phyloP scores from a whole-genome alignment of 495 filamentous ascomycete species.

The Lineolata rhizophorae region DNA sequence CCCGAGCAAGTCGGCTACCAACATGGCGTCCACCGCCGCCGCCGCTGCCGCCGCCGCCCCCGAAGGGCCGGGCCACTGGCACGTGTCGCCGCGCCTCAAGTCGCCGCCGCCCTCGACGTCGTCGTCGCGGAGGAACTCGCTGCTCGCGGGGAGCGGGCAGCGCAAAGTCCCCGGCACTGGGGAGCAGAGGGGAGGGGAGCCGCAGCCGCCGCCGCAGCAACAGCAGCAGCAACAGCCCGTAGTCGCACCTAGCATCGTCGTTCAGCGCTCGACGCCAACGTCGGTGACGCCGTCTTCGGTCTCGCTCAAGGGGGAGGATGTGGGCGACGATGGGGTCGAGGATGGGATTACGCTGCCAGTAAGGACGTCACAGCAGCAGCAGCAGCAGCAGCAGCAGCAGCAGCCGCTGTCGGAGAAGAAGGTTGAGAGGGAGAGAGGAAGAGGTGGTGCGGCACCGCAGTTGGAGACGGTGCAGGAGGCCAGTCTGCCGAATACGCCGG shows the following conservation, averaged over 20 bases:
- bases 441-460: conserved; percentile 41
- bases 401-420: conserved; percentile 17
- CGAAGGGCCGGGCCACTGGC: conserved; percentile 41
- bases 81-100: conserved; percentile 39
- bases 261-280: conserved; percentile 28
- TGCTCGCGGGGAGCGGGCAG: conserved; percentile 21
- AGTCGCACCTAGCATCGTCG: conserved; percentile 26
- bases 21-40: conserved; percentile 9
- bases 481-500: conserved; percentile 58
- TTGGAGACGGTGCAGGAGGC: conserved; percentile 89
- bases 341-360: conserved; percentile 28
- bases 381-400: conserved; percentile 33
- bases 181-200: no score
- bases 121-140: conserved; percentile 16
- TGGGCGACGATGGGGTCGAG: conserved; percentile 31
- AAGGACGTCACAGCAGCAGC: conserved; percentile 38
- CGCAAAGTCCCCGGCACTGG: conserved; percentile 7
- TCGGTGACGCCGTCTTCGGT: conserved; percentile 21
- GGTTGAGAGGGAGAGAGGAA: conserved; percentile 14
- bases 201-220: conserved; percentile 11
- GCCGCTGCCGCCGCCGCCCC: not conserved
- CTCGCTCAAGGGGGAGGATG: conserved; percentile 7
- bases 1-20: conserved; percentile 33
- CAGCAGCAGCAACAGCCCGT: conserved; percentile 7
- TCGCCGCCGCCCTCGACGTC: conserved; percentile 38